Base-by-base conservation (phyloP, 164 flowering plant species). In the Chloranthus sessilifolius region DNA sequence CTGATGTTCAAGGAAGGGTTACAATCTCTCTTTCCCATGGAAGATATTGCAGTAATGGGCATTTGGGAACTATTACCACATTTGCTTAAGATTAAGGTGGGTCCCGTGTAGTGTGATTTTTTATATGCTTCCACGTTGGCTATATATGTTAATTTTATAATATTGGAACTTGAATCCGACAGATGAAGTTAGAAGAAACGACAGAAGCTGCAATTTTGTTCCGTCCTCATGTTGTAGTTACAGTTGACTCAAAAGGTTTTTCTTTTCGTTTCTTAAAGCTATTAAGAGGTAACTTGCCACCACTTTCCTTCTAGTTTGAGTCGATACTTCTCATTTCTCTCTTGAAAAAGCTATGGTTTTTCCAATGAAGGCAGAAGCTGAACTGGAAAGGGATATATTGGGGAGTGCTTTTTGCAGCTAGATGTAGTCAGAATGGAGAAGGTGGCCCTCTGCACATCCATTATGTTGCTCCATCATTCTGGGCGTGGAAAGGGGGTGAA, bases 401-500 rank as follows among this genome's bases (percentile, higher is more conserved):
- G n/a, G n/a, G 40, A 64, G 61, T 68, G 50, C 40, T 70, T 75
- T 77, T 73, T 76, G 84, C 94, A 88, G 98, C 72, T 74, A 82
- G 69, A 63, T 79, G 64, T 62, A 48, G 50, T 52, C 62, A 62
- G 48, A 70, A 65, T 36, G 69, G 72, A 28, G 15, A 62, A 46
- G 67, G 29, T 70, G 31, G 61, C 27, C 85, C 95, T 22, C 47
- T 68, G 10, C 87, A 82, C 46, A 67, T 84, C 51, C 99, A 92
- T 65, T 92, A 82, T 68, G 99, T 92, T 25, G 96, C 96, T 39
- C 99, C 99, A 14, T 88, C 99, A 37, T 92, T 88, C 53, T 92
- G 99, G 99, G 99, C 96, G 21, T 92, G 96, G 99, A 86, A 79
- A 82, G 95, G 96, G 5, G 99, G 96, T 56, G 95, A 92, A 72